These are phyloP conservation scores for Metschnikowia kofuensis DNA, from an alignment of 805 yeast species.

Conservation along the genomic window DNA sequence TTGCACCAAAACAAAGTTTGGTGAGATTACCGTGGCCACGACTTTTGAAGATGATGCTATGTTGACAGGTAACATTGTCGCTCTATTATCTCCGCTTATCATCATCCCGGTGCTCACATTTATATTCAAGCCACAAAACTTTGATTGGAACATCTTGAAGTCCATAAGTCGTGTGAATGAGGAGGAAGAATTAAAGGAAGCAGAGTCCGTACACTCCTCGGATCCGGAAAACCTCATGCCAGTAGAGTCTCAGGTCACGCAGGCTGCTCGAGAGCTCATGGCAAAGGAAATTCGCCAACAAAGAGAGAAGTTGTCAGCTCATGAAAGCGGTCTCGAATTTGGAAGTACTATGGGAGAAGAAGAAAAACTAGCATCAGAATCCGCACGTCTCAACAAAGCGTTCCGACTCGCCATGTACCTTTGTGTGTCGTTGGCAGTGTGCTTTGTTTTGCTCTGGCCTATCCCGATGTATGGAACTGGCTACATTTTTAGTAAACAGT, in stretches of 20 bases:
- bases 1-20: constrained; percentile 32
- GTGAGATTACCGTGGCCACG: constrained; percentile 32
- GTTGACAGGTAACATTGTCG: constrained; percentile 86
- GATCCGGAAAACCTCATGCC: constrained; percentile 29
- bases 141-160: constrained; percentile 66
- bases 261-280: constrained; percentile 37
- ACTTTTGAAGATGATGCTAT: constrained; percentile 84
- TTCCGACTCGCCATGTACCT: constrained; percentile 59
- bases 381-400: constrained; percentile 48
- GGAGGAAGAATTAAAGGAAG: constrained; percentile 56
- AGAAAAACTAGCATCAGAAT: constrained; percentile 37
- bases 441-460: constrained; percentile 77
- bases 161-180: constrained; percentile 66
- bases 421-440: constrained; percentile 58
- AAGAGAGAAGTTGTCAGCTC: no score
- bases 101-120: constrained; percentile 64
- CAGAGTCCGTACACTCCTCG: constrained; percentile 20
- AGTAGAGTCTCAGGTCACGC: constrained; percentile 25
- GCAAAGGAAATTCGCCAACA: constrained; percentile 18
- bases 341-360: no score
- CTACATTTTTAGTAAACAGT: constrained; percentile 68
- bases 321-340: no score
- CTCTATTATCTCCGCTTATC: constrained; percentile 70
- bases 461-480: constrained; percentile 89
- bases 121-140: constrained; percentile 65